Percentiles rank a stretch among this genome's conserved stretches.
Evolutionary conservation across 352 stramenopile genomes (phyloP).

Genomic region (Elongisporangium prolatum): DNA sequence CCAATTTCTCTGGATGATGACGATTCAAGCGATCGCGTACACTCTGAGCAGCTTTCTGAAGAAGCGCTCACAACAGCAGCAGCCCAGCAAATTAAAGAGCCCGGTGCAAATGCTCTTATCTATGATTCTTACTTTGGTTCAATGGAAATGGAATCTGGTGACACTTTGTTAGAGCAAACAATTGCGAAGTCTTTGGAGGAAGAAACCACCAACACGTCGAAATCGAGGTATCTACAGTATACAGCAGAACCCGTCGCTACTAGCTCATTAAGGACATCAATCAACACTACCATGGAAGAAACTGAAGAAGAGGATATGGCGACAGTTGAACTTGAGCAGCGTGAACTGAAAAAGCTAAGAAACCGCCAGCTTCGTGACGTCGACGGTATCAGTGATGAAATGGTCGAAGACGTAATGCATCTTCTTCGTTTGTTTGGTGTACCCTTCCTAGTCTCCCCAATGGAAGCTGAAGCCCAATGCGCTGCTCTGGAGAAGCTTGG

Average conservation of each 20-base stretch:
- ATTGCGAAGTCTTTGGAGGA: conserved; percentile 29
- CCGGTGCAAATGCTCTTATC: not conserved
- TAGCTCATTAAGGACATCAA: not conserved
- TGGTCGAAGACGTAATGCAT: conserved; percentile 96
- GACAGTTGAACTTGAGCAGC: conserved; percentile 49
- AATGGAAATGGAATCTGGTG: conserved; percentile 4
- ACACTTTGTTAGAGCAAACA: conserved; percentile 25
- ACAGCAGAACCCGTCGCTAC: conserved; percentile 1
- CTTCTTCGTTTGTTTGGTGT: conserved; percentile 97
- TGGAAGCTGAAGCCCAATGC: conserved; percentile 99
- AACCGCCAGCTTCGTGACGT: conserved; percentile 85
- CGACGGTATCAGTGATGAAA: conserved; percentile 96
- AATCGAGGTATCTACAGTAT: conserved; percentile 50
- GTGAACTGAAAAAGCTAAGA: conserved; percentile 71
- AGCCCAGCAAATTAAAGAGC: not conserved
- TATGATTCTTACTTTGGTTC: not conserved
- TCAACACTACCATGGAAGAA: conserved; percentile 1
- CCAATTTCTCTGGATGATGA: not conserved
- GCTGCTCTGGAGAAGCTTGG: conserved; percentile 93
- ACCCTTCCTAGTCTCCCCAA: conserved; percentile 98
- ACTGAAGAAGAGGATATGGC: conserved; percentile 19
- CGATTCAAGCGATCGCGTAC: not conserved
- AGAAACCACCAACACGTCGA: conserved; percentile 13
- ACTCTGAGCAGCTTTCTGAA: not conserved
- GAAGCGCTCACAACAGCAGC: not conserved